Conservation (phyloP, 1,284 basidiomycete genomes). For the Pseudozyma flocculosa region DNA sequence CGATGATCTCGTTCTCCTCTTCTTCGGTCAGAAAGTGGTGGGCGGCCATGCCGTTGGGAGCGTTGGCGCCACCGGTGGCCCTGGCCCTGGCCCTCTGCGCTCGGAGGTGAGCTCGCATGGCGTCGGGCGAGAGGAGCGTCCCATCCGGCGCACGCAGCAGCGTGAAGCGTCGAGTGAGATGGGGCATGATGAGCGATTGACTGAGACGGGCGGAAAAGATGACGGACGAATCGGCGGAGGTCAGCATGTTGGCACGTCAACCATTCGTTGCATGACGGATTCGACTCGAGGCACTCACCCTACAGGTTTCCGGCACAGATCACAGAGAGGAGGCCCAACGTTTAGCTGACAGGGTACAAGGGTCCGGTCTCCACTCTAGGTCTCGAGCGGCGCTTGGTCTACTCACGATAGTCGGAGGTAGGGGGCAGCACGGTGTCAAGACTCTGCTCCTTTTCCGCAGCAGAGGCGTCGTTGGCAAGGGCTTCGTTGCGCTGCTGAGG, state of each 20-base stretch:
- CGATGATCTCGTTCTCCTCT: conserved; percentile 52
- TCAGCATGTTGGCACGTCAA: too few relatives aligned
- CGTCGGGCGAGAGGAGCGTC: conserved; percentile 47
- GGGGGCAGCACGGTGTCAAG: conserved; percentile 34
- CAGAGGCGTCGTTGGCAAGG: conserved; percentile 1
- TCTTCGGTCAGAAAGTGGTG: conserved; percentile 48
- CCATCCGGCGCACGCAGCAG: conserved; percentile 47
- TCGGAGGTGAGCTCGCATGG: conserved; percentile 48
- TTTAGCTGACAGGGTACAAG: too few relatives aligned
- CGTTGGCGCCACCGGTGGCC: conserved; percentile 22
- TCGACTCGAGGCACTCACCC: conserved; percentile 5
- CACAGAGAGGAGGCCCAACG: too few relatives aligned
- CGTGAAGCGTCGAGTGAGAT: conserved; percentile 49
- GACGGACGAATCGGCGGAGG: not conserved
- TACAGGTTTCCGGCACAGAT: too few relatives aligned
- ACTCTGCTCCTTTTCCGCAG: conserved; percentile 11
- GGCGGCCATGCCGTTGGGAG: conserved; percentile 5
- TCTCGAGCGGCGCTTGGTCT: not conserved
- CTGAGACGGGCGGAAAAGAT: conserved; percentile 7
- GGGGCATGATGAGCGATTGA: conserved; percentile 53
- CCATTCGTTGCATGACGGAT: too few relatives aligned
- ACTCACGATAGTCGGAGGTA: conserved; percentile 30
- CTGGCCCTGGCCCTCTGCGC: conserved; percentile 47
- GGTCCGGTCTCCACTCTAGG: too few relatives aligned
- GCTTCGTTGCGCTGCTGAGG: conserved; percentile 5